Evolutionary conservation across 1,284 basidiomycete genomes (phyloP).

Genomic region (Pseudozyma sp.): DNA sequence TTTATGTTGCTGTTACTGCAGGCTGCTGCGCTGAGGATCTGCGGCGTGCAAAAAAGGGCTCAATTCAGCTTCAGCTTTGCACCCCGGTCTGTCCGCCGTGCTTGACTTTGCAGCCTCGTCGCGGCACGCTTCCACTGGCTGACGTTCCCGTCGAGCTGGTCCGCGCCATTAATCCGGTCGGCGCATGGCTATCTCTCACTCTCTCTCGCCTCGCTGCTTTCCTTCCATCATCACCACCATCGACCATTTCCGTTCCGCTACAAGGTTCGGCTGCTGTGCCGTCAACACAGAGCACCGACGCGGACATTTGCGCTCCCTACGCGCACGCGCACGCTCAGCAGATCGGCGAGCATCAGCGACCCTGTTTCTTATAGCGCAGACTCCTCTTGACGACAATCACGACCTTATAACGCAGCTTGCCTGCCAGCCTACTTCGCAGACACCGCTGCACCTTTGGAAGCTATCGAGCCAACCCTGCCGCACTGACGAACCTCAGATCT

Average conservation of each 20-base stretch:
- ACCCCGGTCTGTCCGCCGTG: neutral
- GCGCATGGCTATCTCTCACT: too few relatives aligned
- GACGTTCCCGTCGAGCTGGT: slow-evolving; percentile 1
- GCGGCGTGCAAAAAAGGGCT: neutral
- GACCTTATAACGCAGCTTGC: slow-evolving; percentile 7
- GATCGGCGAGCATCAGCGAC: neutral
- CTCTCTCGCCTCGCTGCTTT: neutral
- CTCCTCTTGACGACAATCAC: slow-evolving; percentile 13
- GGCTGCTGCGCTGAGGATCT: neutral
- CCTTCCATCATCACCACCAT: neutral
- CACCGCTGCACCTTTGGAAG: neutral
- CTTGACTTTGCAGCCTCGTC: neutral
- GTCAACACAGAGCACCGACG: too few relatives aligned
- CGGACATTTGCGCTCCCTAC: too few relatives aligned
- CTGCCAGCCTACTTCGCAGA: neutral
- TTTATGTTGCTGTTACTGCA: neutral
- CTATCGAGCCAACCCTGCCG: neutral
- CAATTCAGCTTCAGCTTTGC: neutral
- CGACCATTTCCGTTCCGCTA: neutral
- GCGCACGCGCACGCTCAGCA: neutral
- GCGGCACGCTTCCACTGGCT: slow-evolving; percentile 1
- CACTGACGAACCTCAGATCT: neutral
- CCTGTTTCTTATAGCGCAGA: neutral
- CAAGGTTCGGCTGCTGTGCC: too few relatives aligned
- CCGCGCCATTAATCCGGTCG: too few relatives aligned